Percentiles rank a stretch among this genome's conserved stretches.
phyloP scores from a whole-genome alignment of 805 yeast species.

The Kurtzmaniella cleridarum region DNA sequence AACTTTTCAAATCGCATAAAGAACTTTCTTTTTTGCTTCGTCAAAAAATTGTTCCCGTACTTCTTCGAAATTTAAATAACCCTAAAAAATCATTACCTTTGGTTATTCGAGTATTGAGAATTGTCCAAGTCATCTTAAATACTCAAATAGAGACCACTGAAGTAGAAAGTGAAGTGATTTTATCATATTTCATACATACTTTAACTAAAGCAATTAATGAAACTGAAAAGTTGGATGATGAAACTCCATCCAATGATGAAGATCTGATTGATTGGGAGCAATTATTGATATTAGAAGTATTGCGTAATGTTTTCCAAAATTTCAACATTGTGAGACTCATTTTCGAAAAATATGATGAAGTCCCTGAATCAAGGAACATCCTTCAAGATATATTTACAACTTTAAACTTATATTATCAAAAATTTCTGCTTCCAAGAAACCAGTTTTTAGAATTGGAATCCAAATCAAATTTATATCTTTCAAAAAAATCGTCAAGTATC shows the following conservation, averaged over 20 bases:
- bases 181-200: conserved; percentile 71
- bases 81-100: conserved; percentile 57
- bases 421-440: background rate
- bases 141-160: conserved; percentile 55
- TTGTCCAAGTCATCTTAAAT: conserved; percentile 56
- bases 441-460: background rate
- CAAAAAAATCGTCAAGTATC: conserved; percentile 38
- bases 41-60: conserved; percentile 66
- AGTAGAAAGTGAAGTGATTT: conserved; percentile 75
- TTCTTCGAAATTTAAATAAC: conserved; percentile 53
- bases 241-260: background rate
- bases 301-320: conserved; percentile 54
- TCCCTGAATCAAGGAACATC: conserved; percentile 53
- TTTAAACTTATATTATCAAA: conserved; percentile 25
- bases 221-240: conserved; percentile 5
- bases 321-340: conserved; percentile 46
- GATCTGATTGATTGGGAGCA: conserved; percentile 55
- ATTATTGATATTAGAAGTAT: conserved; percentile 68
- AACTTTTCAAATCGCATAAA: conserved; percentile 47
- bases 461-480: conserved; percentile 17
- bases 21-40: conserved; percentile 67
- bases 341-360: conserved; percentile 56
- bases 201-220: conserved; percentile 50
- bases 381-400: conserved; percentile 46
- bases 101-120: conserved; percentile 69